Percentiles rank a stretch among this genome's conserved stretches.
phyloP scores from a whole-genome alignment of 495 filamentous ascomycete genomes.

The Stereocaulon alpinum region DNA sequence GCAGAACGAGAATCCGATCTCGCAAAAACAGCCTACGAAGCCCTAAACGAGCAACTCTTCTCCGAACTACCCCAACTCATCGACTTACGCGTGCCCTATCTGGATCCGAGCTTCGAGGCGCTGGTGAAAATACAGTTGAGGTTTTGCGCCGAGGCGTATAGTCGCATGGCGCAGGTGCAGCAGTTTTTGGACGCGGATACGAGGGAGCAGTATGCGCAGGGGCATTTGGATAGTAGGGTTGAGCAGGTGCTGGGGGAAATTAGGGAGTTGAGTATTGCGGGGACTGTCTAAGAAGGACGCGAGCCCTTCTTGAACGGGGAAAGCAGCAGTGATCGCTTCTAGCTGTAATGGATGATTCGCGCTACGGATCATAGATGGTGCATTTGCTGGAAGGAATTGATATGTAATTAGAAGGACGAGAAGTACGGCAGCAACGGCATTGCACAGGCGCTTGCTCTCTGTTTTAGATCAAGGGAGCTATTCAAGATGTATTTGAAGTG shows the following conservation, averaged over 20 bases:
- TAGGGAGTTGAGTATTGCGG: constrained; percentile 87
- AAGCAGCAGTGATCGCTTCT: not conserved
- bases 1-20: constrained; percentile 91
- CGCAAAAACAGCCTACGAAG: constrained; percentile 86
- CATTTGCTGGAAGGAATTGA: not conserved
- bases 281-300: constrained; percentile 42
- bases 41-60: constrained; percentile 90
- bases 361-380: not conserved
- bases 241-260: constrained; percentile 97
- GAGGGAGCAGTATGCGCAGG: constrained; percentile 88
- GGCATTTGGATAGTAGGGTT: constrained; percentile 81
- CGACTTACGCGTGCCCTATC: constrained; percentile 89
- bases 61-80: constrained; percentile 94
- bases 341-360: not conserved
- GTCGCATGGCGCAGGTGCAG: constrained; percentile 95
- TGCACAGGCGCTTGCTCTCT: not conserved
- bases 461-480: not conserved
- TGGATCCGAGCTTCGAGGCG: constrained; percentile 93
- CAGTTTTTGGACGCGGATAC: constrained; percentile 97
- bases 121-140: constrained; percentile 96
- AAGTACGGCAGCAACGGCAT: not conserved
- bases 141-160: constrained; percentile 96
- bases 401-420: not conserved
- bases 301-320: not conserved
- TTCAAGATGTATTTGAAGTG: not conserved